Conservation (phyloP, 192 early-diverging fungal species). For the Chytriomyces hyalinus region DNA sequence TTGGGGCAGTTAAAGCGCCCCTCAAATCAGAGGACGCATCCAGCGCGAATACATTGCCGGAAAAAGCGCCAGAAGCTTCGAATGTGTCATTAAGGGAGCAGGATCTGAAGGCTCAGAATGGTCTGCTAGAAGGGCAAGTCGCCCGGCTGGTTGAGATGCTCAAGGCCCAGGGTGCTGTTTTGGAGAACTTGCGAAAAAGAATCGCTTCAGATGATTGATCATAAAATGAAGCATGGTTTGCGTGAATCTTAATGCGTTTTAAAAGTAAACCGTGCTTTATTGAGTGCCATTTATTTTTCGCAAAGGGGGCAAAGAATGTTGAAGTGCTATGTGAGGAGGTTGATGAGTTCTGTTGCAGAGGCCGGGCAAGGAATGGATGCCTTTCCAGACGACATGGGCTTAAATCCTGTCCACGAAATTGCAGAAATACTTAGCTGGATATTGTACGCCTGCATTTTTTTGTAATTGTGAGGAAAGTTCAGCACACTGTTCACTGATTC, state of each 20-base stretch:
- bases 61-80: not conserved
- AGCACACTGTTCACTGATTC: not conserved
- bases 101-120: not conserved
- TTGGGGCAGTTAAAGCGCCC: not conserved
- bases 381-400: constrained; percentile 16
- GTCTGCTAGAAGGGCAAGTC: not conserved
- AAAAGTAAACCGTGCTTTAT: too few relatives aligned
- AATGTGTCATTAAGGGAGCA: not conserved
- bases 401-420: constrained; percentile 37
- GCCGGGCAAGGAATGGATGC: constrained; percentile 16
- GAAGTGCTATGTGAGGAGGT: not conserved
- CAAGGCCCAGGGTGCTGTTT: constrained; percentile 5
- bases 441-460: constrained; percentile 14
- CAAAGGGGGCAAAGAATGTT: too few relatives aligned
- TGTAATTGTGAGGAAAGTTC: not conserved
- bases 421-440: constrained; percentile 13
- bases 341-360: not conserved
- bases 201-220: not conserved
- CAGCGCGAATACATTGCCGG: not conserved
- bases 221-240: too few relatives aligned
- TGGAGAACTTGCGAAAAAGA: constrained; percentile 7
- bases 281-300: too few relatives aligned
- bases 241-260: too few relatives aligned
- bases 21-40: too few relatives aligned
- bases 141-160: not conserved